Evolutionary conservation across 2,329 filamentous ascomycete genomes (phyloP).

Genomic region (Pseudogymnoascus sp.): DNA sequence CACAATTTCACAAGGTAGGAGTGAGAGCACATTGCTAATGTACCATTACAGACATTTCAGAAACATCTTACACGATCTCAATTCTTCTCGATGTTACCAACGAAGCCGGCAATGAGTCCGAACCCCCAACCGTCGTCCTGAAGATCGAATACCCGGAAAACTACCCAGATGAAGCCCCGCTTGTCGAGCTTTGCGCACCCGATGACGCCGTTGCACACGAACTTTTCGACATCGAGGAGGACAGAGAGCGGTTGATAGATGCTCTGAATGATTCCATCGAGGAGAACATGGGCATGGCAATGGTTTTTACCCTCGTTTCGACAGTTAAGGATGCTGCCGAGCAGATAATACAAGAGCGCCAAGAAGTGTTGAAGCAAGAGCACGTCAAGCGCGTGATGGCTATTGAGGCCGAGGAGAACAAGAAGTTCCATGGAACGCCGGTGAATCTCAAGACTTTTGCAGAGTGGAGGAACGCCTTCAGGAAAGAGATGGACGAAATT

Average conservation of each 20-base stretch:
- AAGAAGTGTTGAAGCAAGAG: conserved; percentile 51
- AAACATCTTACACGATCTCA: conserved; percentile 78
- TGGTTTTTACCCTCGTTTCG: conserved; percentile 88
- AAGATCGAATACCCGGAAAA: conserved; percentile 81
- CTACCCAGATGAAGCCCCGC: conserved; percentile 82
- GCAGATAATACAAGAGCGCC: conserved; percentile 66
- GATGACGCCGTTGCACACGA: conserved; percentile 61
- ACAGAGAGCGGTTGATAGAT: conserved; percentile 66
- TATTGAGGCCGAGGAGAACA: conserved; percentile 84
- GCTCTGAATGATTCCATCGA: conserved; percentile 67
- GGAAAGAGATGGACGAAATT: conserved; percentile 71
- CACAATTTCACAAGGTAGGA: not conserved
- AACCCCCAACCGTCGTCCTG: conserved; percentile 66
- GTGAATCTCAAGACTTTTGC: conserved; percentile 84
- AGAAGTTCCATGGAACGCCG: conserved; percentile 85
- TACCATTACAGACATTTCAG: conserved; percentile 60
- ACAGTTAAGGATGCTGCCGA: conserved; percentile 88
- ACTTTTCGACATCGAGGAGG: conserved; percentile 70
- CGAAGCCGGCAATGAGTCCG: conserved; percentile 51
- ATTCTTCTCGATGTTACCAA: conserved; percentile 72
- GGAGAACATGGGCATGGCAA: conserved; percentile 93
- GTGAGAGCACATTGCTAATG: not conserved
- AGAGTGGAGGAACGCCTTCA: conserved; percentile 72
- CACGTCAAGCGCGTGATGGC: conserved; percentile 47
- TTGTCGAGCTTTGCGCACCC: conserved; percentile 69